A percentile compares a stretch with the other conserved stretches of the same genome.
These are phyloP conservation scores for Miscanthus lutarioriparius DNA, from an alignment of 176 grass and related monocot species.

Conservation along the genomic window DNA sequence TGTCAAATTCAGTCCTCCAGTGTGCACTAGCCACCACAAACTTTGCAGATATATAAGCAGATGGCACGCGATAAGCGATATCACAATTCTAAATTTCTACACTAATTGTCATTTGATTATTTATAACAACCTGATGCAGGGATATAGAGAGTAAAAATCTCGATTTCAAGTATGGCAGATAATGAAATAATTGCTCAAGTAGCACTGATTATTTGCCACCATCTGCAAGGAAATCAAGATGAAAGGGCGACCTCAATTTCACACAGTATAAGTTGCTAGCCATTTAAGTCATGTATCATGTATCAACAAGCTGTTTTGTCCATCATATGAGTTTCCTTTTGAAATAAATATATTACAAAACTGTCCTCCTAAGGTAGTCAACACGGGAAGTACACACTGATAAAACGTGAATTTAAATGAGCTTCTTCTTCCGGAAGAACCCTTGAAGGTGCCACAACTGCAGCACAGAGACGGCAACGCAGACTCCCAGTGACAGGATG, in stretches of 20 bases:
- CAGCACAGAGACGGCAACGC: constrained; percentile 67
- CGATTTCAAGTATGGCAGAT: background rate
- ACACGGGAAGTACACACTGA: constrained; percentile 39
- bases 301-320: constrained; percentile 28
- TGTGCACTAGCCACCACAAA: no score
- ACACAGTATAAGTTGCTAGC: constrained; percentile 21
- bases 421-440: constrained; percentile 97
- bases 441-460: constrained; percentile 87
- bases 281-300: constrained; percentile 32
- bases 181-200: background rate
- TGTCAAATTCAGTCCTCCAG: no score
- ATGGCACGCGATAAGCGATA: background rate
- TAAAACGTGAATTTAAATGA: constrained; percentile 59
- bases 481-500: constrained; percentile 79
- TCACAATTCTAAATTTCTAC: background rate
- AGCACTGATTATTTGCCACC: background rate
- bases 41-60: no score
- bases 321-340: background rate
- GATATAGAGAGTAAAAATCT: background rate
- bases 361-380: constrained; percentile 31
- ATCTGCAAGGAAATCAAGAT: background rate
- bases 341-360: constrained; percentile 44
- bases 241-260: background rate
- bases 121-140: background rate
- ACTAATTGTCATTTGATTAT: no score